Base-by-base conservation (phyloP, 2,329 filamentous ascomycete genomes). In the Periconia sp. region DNA sequence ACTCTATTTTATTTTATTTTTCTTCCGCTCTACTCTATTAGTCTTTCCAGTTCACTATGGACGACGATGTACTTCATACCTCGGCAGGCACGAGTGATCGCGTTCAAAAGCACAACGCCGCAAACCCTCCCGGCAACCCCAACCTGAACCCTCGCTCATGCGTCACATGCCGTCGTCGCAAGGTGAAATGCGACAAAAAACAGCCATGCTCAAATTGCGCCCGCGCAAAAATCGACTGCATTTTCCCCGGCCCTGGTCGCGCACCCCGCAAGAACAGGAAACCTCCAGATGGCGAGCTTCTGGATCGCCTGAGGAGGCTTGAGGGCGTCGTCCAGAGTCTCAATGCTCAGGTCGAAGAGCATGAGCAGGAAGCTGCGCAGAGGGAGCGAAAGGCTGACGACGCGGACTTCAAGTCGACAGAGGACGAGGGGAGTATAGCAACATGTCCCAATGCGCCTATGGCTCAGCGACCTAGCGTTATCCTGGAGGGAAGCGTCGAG, bases 161-260 rank as follows among this genome's bases (percentile, higher is more conserved):
- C 60, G 65, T 71, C 41, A 73, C 70, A 33, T 73, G 71, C 53
- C 64, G 71, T 11, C 60, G 61, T 49, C 77, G 86, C 57, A 88
- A 90, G 72, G 89, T 92, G 50, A 87, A 88, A 65, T 92, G 89
- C 79, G 87, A 92, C 76, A 91, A 91, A 76, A 81, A 84, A 64
- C 85, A 90, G 78, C 87, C 88, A 15, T 92, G 89, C 72, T 85
- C 85, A 63, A 91, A 92, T 70, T 92, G 89, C 70, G 82, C 83
- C 41, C 84, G 87, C 59, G 87, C 86, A 41, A 77, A 86, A 62
- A 88, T 88, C 53, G 83, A 87, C 61, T 92, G 89, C 71, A 77
- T 90, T 46, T 92, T 90, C 66, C 89, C 89, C 1, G 86, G 87
- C 2, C 89, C 89, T 0, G 89, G 88, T 10, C 82, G 89, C 51